Base-by-base conservation (phyloP, 805 yeast genomes). In the Starmerella tilneyi region DNA sequence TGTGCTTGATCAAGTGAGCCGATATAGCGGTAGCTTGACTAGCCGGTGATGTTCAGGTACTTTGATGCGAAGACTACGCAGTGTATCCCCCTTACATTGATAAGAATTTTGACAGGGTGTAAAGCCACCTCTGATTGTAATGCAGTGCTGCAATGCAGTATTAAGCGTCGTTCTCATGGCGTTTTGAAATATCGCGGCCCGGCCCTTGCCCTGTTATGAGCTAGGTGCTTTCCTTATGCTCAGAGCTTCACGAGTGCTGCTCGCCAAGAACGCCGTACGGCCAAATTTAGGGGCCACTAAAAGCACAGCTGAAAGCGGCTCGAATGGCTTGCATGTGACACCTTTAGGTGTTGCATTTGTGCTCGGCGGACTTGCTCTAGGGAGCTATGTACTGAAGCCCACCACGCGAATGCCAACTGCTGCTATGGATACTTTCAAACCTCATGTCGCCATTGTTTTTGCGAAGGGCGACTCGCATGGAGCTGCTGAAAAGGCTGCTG, bases 401-500 rank as follows among this genome's bases (percentile, higher is more conserved):
- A 22, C 44, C 9, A 53, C 41, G 9, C 41, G 45, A 2, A 15
- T 27, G 41, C 59, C 59, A 7, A 24, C 34, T 1, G 56, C 58
- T 0, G 57, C 58, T 1, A 28, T 54, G 40, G 59, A 56, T 19
- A 44, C 52, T 1, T 45, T 56, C 33, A 48, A 51, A 41, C 59
- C 55, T 11, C 45, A 44, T 6, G 46, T 56, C 6, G 54, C 56
- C 11, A 47, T 56, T 12, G 36, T 56, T 9, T 56, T 56, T 38
- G 52, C 48, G 24, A 34, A 38, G 16, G 59, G 59, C n/a, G 49
- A 47, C 37, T 49, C 54, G 4, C 19, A 48, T 3, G 49, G 44
- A 19, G 35, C 34, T 1, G 51, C 49, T 7, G 17, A 28, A 21
- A 15, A 42, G n/a, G 20, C 46, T 12, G 56, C 57, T 7, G 6